Conservation (phyloP, 1,284 basidiomycete genomes). For the Ceratobasidium papillatum region DNA sequence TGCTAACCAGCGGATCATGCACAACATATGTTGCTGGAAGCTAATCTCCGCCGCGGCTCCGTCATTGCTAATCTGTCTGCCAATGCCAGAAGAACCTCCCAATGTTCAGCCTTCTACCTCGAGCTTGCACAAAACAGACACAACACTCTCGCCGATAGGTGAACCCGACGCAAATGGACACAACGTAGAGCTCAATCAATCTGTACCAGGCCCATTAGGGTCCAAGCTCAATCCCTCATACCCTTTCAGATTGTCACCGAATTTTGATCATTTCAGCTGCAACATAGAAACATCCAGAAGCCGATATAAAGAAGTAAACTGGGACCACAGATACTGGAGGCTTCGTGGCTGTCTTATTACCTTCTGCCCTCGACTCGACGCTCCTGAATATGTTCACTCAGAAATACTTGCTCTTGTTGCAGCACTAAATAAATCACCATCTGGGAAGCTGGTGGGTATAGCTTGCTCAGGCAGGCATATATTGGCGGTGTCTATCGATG, state of each 20-base stretch:
- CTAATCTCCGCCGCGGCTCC: not conserved
- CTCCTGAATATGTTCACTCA: not conserved
- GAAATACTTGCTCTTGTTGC: not conserved
- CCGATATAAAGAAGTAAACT: not conserved
- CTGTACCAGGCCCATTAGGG: too few relatives aligned
- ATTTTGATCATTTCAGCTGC: too few relatives aligned
- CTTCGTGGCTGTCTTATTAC: slow-evolving; percentile 14
- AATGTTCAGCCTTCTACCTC: too few relatives aligned
- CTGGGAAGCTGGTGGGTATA: not conserved
- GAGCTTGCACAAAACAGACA: too few relatives aligned
- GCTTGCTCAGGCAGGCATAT: not conserved
- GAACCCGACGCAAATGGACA: too few relatives aligned
- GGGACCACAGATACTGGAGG: slow-evolving; percentile 5
- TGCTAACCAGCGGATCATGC: too few relatives aligned
- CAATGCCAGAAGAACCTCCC: too few relatives aligned
- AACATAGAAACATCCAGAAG: not conserved
- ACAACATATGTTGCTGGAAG: not conserved
- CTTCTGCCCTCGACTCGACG: slow-evolving; percentile 22
- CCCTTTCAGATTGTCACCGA: too few relatives aligned
- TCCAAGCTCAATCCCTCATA: too few relatives aligned
- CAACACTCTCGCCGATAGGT: too few relatives aligned
- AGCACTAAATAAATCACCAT: not conserved
- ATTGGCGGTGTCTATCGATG: not conserved
- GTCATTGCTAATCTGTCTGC: not conserved
- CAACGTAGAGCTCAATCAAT: too few relatives aligned